Evolutionary conservation across 2,329 filamentous ascomycete genomes (phyloP), one percentile per base, ranked within the genome.

Genomic region (Capronia americana): DNA sequence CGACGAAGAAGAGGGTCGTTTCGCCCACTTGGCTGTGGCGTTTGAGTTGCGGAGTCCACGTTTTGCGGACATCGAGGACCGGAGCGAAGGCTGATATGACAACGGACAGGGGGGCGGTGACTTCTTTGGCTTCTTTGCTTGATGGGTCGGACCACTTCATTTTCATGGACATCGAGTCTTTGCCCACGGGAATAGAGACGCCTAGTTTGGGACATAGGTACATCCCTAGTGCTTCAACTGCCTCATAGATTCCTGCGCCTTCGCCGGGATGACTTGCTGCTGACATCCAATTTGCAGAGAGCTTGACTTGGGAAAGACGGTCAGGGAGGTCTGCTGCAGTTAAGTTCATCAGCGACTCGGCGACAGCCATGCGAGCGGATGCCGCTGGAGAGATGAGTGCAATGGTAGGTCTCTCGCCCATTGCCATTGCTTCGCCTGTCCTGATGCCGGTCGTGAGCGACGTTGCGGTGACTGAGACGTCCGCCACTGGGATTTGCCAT

Each of bases 121-220:
- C 94, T 71, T 93, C 93, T 81, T 91, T 95, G 14, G 85, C 80
- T 68, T 91, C 85, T 20, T 87, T 86, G 32, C 83, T 86, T 64
- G 85, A 82, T 68, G 83, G 82, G 71, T 94, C 91, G 75, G 88
- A 90, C 95, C 95, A 98, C 63, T 92, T 92, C 74, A 96, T 94
- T 84, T 97, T 97, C 95, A 99, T 98, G 2, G 93, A 97, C 79
- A 96, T 97, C 0, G 94, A 98, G 78, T 99, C 95, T 80, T 99
- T 98, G 63, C 95, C 95, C 8, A 98, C 95, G 3, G 95, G 95
- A 66, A 99, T 98, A 64, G 91, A 92, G 68, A 99, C 88, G 38
- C 92, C 92, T n/a, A 98, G 85, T 73, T 91, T 85, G 1, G 93
- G 93, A 79, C 95, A 99, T 8, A 99, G 84, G 56, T 96, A 91